Evolutionary conservation across 2,329 filamentous ascomycete genomes (phyloP), one percentile per base, ranked within the genome.

Genomic region (Lomentospora prolificans): DNA sequence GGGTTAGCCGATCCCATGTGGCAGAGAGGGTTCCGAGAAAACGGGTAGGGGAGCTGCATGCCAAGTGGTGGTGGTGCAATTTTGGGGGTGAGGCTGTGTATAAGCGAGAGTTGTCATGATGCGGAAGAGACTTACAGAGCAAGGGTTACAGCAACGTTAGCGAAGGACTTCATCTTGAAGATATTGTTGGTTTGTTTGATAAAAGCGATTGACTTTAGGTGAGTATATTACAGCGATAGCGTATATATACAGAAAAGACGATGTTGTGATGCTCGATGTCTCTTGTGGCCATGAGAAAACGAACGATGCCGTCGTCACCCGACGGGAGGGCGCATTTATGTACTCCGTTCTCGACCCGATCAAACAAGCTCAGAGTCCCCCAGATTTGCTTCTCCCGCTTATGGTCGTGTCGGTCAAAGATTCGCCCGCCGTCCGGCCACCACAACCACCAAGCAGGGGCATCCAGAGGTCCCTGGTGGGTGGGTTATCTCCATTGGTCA

Each of bases 101-200:
- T n/a, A n/a, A n/a, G n/a, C n/a, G n/a, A n/a, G n/a, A n/a, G n/a
- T n/a, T n/a, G n/a, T n/a, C n/a, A n/a, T n/a, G n/a, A n/a, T n/a
- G 17, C 17, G 31, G n/a, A 10, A 14, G 22, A 5, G 2, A 27
- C 52, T 54, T 46, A 54, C 52, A 54, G 22, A 19, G 52, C 52
- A 12, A 54, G 19, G 3, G 44, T 9, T 6, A 5, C 22, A 19
- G 24, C 36, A 19, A 46, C 9, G 17, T n/a, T 27, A 54, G 52
- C 36, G 52, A 46, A 46, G 7, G 52, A 54, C 52, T 44, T 54
- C 52, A 54, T 54, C 4, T 41, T 54, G 36, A 19, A 24, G n/a
- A 31, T 7, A 33, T 19, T 14, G 41, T 14, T 54, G 52, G 33
- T 10, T 9, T 33, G 30, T 33, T 33, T 6, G 12, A 33, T 9